Evolutionary conservation across 1,139 yeast genomes (phyloP), one percentile per base, ranked within the genome.

Genomic region (Hemisphaericaspora subhashii): DNA sequence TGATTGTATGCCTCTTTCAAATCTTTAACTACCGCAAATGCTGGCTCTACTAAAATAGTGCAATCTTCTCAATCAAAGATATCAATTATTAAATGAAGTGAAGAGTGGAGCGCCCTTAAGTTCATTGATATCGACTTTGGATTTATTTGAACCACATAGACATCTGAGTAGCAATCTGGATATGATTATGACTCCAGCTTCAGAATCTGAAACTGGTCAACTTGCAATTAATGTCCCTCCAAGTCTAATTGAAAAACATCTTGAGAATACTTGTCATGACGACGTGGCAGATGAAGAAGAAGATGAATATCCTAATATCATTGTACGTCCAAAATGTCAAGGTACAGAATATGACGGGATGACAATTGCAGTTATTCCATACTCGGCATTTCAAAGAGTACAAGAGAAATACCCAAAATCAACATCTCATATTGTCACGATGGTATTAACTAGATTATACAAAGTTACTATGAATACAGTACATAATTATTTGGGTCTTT

Each of bases 401-500:
- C 85, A 87, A 11, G 57, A 68, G 27, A 86, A 83, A 51, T 87
- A 83, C 55, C 98, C 98, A 6, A 80, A 86, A 48, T 87, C 96
- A 0, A 84, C 96, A 0, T 86, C 97, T 0, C 96, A 90, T 58
- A 90, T 92, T 33, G 94, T 92, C 7, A 96, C 95, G 48, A 89
- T 92, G 79, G 88, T 92, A 13, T 68, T 90, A 45, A 84, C 95
- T 1, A 76, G 96, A 46, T 71, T 92, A 41, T 88, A 88, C 57
- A 77, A 95, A 51, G 97, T 92, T 5, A 90, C 98, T 0, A 82
- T 90, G 63, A 92, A 85, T 55, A 86, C 97, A 0, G 86, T 94
- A 10, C 94, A 90, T 55, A 77, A 80, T 50, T 92, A 92, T 57
- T 68, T 92, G 37, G 96, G 96, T 0, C 64, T 92, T 24, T 88